Base-by-base conservation (phyloP, 768 basidiomycete genomes). In the Rhodosporidiobolus odoratus region DNA sequence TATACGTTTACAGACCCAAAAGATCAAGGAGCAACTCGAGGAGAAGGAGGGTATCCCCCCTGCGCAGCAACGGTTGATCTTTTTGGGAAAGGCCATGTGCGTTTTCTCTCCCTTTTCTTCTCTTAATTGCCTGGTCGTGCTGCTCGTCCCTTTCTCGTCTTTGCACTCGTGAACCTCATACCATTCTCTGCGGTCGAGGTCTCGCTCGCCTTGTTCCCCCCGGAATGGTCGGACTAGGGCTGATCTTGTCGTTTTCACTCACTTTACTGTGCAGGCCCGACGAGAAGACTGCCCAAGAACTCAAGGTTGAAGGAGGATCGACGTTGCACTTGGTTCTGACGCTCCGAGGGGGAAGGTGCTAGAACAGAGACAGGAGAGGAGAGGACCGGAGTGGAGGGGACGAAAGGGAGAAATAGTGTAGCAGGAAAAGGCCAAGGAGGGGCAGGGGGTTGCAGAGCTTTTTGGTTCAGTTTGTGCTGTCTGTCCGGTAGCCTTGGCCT, bases 31-130 rank as follows among this genome's bases (percentile, higher is more conserved):
- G 84, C 90, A 91, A 80, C 92, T 97, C 15, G 95, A 98, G 80
- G 94, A 97, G 83, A 94, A 97, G 82, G 93, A 92, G 10, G 95
- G 95, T 74, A 95, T 98, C 50, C 95, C 95, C 32, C 95, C 95
- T 70, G 90, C 84, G 52, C 95, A 98, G 80, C 95, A 98, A 80
- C 87, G 95, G 67, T 81, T 98, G 77, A 98, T 98, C 79, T 96
- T 88, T 79, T 81, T 86, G 77, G 95, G 95, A 41, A 87, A 93
- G 78, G 94, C 96, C 79, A 88, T 97, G 95, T 97, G 69, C 64
- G 80, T 80, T 54, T 50, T 7, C n/a, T 6, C 60, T 12, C 34
- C 40, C 40, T 32, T 32, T 54, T 58, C 21, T 4, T 27, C 40
- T 30, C 53, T 32, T 38, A 23, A 12, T 43, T 12, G 12, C 13